Evolutionary conservation across 2,329 filamentous ascomycete species (phyloP).

Genomic region (Penicillium sp.): DNA sequence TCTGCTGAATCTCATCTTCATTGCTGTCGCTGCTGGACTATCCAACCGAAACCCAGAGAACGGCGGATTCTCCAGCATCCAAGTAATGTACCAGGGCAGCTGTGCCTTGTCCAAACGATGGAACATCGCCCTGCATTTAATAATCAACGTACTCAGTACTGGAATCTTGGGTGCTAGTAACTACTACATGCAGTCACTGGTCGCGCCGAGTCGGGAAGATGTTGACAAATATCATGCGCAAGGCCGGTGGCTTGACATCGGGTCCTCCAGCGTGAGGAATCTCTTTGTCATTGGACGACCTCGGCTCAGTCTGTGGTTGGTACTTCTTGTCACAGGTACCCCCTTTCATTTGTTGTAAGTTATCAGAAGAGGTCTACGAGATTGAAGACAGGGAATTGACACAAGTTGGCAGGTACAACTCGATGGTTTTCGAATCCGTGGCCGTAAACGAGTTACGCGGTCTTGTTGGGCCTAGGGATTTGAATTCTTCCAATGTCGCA

Average conservation of each 20-base stretch:
- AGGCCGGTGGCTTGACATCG: conserved; percentile 50
- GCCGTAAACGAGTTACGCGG: background rate
- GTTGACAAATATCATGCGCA: conserved; percentile 52
- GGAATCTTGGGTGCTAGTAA: conserved; percentile 53
- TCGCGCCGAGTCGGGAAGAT: conserved; percentile 55
- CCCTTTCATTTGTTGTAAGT: conserved; percentile 26
- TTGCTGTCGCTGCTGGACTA: background rate
- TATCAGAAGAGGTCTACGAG: background rate
- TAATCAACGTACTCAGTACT: conserved; percentile 55
- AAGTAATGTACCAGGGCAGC: conserved; percentile 7
- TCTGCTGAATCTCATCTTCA: background rate
- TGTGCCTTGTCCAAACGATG: conserved; percentile 12
- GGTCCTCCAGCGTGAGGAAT: conserved; percentile 40
- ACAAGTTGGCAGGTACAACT: conserved; percentile 1
- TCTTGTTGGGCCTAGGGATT: conserved; percentile 3
- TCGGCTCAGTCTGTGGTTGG: conserved; percentile 17
- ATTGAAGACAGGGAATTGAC: background rate
- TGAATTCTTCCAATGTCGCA: conserved; percentile 2
- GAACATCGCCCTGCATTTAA: conserved; percentile 43
- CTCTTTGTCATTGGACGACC: conserved; percentile 35
- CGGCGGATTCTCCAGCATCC: background rate
- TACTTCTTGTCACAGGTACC: conserved; percentile 15
- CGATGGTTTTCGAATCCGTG: conserved; percentile 1
- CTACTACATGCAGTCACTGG: conserved; percentile 58
- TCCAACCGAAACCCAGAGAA: background rate